These are phyloP conservation scores for Rhizopogon vulgaris DNA, from an alignment of 768 basidiomycete species.

Conservation along the genomic window DNA sequence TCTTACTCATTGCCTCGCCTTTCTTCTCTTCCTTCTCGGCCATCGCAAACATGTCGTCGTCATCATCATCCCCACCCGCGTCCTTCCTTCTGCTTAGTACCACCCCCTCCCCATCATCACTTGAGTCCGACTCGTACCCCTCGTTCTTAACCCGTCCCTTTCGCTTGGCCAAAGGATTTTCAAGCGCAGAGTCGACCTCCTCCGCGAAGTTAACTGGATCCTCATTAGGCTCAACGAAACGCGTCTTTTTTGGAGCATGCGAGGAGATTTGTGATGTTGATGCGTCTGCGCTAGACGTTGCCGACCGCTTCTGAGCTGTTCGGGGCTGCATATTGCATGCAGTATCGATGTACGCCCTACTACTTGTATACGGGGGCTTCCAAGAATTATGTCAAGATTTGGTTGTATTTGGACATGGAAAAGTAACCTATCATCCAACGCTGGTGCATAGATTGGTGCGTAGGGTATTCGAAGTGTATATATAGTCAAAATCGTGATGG, in stretches of 20 bases:
- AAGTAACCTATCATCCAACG: no score
- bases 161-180: constrained; percentile 53
- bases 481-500: neutral
- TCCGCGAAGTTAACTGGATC: constrained; percentile 74
- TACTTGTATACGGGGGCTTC: no score
- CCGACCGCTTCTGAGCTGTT: constrained; percentile 38
- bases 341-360: neutral
- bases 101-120: constrained; percentile 92
- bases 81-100: constrained; percentile 70
- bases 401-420: constrained; percentile 12
- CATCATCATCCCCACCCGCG: constrained; percentile 46
- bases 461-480: neutral
- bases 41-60: constrained; percentile 74
- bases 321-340: constrained; percentile 28
- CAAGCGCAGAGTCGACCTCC: constrained; percentile 70
- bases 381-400: constrained; percentile 7
- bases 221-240: constrained; percentile 70
- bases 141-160: constrained; percentile 77
- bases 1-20: constrained; percentile 39
- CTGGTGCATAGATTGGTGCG: neutral
- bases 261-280: constrained; percentile 21
- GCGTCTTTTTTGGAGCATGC: constrained; percentile 57
- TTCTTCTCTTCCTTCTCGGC: constrained; percentile 53
- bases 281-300: constrained; percentile 28
- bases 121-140: constrained; percentile 92